Conservation (phyloP, 352 stramenopile genomes). For the Phytophthora colocasiae region DNA sequence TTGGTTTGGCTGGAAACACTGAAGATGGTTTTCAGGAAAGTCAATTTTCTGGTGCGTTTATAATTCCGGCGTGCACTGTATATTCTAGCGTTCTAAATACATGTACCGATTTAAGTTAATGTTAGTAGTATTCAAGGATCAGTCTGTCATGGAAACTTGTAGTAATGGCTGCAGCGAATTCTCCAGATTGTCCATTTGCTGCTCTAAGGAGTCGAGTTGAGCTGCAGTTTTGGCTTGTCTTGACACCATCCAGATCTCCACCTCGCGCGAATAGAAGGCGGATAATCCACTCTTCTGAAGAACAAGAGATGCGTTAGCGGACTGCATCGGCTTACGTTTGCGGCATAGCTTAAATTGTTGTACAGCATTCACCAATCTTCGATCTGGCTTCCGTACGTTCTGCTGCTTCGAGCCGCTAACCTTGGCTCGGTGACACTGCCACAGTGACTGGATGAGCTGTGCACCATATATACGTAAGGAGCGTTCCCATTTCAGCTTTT, state of each 20-base stretch:
- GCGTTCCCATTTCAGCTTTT: slow-evolving; percentile 50
- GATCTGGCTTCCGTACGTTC: neutral
- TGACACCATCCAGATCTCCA: slow-evolving; percentile 14
- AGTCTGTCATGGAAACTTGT: slow-evolving; percentile 11
- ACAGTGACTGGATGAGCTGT: slow-evolving; percentile 49
- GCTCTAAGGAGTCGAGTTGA: slow-evolving; percentile 23
- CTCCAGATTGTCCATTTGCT: slow-evolving; percentile 16
- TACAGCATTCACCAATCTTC: slow-evolving; percentile 24
- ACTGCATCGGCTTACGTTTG: slow-evolving; percentile 40
- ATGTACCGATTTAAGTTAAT: too few relatives aligned
- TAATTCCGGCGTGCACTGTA: too few relatives aligned
- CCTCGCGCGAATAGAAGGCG: slow-evolving; percentile 4
- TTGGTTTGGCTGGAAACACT: too few relatives aligned
- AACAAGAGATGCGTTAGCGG: slow-evolving; percentile 12
- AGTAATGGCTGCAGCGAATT: slow-evolving; percentile 16
- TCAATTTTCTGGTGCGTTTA: too few relatives aligned
- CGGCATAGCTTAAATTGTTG: slow-evolving; percentile 41
- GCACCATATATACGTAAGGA: slow-evolving; percentile 34
- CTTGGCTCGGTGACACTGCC: slow-evolving; percentile 24
- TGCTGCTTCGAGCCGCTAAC: neutral
- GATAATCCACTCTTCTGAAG: slow-evolving; percentile 22
- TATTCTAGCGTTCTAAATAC: too few relatives aligned
- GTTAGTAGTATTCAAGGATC: too few relatives aligned
- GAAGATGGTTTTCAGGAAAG: too few relatives aligned
- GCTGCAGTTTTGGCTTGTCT: slow-evolving; percentile 7